Evolutionary conservation across 148 eudicot genomes (phyloP), one percentile per base, ranked within the genome.

Genomic region (Silene latifolia): DNA sequence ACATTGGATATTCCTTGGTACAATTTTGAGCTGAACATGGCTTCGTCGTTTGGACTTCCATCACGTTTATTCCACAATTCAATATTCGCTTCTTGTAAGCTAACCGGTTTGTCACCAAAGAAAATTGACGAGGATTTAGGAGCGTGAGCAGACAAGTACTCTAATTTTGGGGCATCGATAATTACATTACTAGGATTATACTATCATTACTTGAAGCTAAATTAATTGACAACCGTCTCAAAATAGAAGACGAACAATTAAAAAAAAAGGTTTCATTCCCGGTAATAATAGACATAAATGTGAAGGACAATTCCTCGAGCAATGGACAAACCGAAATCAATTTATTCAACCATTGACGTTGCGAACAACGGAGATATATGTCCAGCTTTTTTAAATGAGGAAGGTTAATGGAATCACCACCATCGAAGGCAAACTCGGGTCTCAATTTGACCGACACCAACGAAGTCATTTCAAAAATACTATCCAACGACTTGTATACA

Each of bases 251-350:
- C n/a, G 32, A 20, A 47, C 72, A 69, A 15, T 47, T 46, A 12
- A 46, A n/a, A 12, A 4, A 21, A 19, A 44, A 0, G 4, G 15
- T 5, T 13, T 0, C 25, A 19, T 3, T 1, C 14, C 0, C 5
- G 13, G 2, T 4, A 8, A 4, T 5, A 7, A 0, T 48, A 48
- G 42, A 39, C 44, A 8, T 13, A 69, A 1, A 3, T 35, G 0
- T 8, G 32, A 69, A 12, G 17, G 72, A 69, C 9, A 69, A 69
- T 10, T 69, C 72, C 58, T 69, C 57, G 32, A 69, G 72, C 15
- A 21, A 21, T 7, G 32, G 57, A 48, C 57, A 47, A 20, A 15
- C 3, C n/a, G 9, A 15, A 10, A 47, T 21, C 24, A 69, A 20
- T 13, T 47, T 69, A 4, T 13, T 9, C 0, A 69, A 17, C 56